These are phyloP conservation scores for Geotrichum carabidarum DNA, from an alignment of 1,139 yeast genomes.

Conservation along the genomic window DNA sequence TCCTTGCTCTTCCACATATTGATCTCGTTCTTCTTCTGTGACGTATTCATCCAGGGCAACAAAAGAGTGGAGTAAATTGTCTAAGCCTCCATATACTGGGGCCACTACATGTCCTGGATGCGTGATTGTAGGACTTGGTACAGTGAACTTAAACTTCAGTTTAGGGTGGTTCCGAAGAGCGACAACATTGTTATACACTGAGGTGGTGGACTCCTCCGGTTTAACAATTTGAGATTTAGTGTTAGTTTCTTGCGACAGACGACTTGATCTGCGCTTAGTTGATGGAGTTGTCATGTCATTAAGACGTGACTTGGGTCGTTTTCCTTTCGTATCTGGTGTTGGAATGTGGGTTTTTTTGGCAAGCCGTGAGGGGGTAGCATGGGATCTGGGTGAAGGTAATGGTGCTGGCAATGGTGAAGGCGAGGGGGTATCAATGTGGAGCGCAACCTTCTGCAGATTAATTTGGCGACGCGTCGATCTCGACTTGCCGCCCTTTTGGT, in stretches of 20 bases:
- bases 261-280: conserved; percentile 2
- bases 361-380: neutral
- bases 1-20: conserved; percentile 47
- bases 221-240: neutral
- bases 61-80: conserved; percentile 47
- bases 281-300: neutral
- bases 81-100: conserved; percentile 34
- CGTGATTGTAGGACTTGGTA: conserved; percentile 60
- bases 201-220: neutral
- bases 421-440: conserved; percentile 17
- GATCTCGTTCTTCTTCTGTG: conserved; percentile 44
- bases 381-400: neutral
- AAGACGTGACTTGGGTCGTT: neutral
- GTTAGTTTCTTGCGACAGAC: neutral
- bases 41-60: conserved; percentile 55
- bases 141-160: conserved; percentile 40
- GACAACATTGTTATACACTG: neutral
- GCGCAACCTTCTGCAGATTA: conserved; percentile 25
- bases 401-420: conserved; percentile 16
- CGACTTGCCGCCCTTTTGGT: conserved; percentile 26
- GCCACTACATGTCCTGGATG: conserved; percentile 61
- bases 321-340: conserved; percentile 10
- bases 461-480: conserved; percentile 34
- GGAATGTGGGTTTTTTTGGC: conserved; percentile 4
- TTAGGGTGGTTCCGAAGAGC: neutral